These are phyloP conservation scores for Phytopythium sindhum DNA, from an alignment of 352 stramenopile species.

Conservation along the genomic window DNA sequence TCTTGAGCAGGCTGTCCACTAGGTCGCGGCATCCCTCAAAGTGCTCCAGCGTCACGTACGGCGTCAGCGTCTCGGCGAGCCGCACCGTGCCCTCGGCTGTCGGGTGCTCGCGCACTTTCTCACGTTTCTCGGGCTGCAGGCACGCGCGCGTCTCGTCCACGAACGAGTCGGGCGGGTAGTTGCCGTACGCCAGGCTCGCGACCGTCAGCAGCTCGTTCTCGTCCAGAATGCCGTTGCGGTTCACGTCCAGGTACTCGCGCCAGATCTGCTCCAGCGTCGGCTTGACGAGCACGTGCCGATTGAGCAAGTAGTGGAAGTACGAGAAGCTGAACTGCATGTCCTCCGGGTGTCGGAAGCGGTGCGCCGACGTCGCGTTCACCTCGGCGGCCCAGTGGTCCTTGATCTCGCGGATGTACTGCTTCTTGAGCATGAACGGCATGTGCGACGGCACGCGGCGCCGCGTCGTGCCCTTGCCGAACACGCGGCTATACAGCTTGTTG, in stretches of 20 bases:
- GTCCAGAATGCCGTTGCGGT: slow-evolving; percentile 88
- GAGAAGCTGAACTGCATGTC: slow-evolving; percentile 96
- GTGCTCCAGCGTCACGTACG: slow-evolving; percentile 66
- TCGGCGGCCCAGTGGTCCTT: slow-evolving; percentile 77
- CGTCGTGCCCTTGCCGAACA: slow-evolving; percentile 72
- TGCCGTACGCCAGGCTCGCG: slow-evolving; percentile 73
- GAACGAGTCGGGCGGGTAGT: slow-evolving; percentile 66
- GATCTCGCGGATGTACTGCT: slow-evolving; percentile 85
- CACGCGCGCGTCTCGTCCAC: slow-evolving; percentile 66
- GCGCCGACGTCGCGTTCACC: slow-evolving; percentile 70
- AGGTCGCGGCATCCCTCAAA: slow-evolving; percentile 51
- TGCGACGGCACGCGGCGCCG: slow-evolving; percentile 90
- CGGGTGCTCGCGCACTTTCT: slow-evolving; percentile 64
- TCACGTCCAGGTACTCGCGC: slow-evolving; percentile 86
- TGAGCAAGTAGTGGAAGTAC: slow-evolving; percentile 94
- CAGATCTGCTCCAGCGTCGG: slow-evolving; percentile 82
- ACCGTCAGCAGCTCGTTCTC: slow-evolving; percentile 90
- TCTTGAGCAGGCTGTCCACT: slow-evolving; percentile 47
- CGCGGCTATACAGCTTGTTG: slow-evolving; percentile 90
- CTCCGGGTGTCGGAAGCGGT: slow-evolving; percentile 88
- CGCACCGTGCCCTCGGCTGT: slow-evolving; percentile 54
- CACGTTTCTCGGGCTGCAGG: slow-evolving; percentile 62
- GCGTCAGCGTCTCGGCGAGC: slow-evolving; percentile 70
- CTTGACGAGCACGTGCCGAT: slow-evolving; percentile 75
- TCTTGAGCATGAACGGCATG: slow-evolving; percentile 94